Conservation (phyloP, 2,329 filamentous ascomycete species). For the Macrophomina pseudophaseolina region DNA sequence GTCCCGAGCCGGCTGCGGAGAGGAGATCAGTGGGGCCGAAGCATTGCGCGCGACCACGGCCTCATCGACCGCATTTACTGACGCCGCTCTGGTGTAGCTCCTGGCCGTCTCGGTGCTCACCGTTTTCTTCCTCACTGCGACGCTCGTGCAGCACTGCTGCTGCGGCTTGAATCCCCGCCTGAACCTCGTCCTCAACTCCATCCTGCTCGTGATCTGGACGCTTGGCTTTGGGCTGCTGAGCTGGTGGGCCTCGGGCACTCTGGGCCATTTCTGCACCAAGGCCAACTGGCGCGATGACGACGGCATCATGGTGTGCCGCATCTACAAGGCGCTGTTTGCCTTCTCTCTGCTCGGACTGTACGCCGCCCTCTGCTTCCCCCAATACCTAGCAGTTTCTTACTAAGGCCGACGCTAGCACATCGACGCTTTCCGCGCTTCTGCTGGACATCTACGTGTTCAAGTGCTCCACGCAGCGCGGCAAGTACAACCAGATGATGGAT, state of each 20-base stretch:
- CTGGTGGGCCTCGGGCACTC: conserved; percentile 60
- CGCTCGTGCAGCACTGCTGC: conserved; percentile 57
- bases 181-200: conserved; percentile 56
- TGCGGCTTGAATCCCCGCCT: conserved; percentile 58
- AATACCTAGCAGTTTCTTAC: background rate
- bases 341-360: conserved; percentile 58
- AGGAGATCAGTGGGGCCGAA: background rate
- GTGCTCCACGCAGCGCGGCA: conserved; percentile 51
- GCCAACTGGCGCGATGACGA: conserved; percentile 59
- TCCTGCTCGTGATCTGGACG: conserved; percentile 58
- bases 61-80: background rate
- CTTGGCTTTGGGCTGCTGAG: conserved; percentile 58
- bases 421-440: conserved; percentile 53
- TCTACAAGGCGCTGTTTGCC: conserved; percentile 65
- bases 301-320: conserved; percentile 61
- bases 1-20: background rate
- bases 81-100: conserved; percentile 47
- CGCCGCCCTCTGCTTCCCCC: conserved; percentile 30
- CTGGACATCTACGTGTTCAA: conserved; percentile 58
- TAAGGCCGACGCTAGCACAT: conserved; percentile 37
- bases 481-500: conserved; percentile 55
- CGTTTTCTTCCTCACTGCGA: conserved; percentile 53
- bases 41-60: background rate
- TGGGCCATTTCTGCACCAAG: conserved; percentile 57
- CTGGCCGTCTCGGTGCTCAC: conserved; percentile 58